Conservation (phyloP, 257 asterid species). For the Rhazya stricta region DNA sequence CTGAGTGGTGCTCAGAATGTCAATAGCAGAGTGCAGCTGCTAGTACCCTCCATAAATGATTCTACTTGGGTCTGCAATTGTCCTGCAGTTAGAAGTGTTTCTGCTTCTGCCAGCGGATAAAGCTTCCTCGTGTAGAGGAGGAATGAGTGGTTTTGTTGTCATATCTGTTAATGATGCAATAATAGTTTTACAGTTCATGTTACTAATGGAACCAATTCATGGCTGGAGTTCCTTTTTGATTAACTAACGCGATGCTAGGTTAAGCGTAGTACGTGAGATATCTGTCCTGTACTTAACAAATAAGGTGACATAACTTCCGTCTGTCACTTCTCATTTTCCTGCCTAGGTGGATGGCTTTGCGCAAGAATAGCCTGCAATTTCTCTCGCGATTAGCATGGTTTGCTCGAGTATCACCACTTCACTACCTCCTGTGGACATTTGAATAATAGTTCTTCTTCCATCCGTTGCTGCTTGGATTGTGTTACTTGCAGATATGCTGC, state of each 20-base stretch:
- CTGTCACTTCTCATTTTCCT: background rate
- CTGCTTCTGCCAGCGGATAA: background rate
- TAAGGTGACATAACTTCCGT: background rate
- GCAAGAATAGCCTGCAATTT: background rate
- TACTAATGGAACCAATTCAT: background rate
- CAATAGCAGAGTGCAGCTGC: slow-evolving; percentile 37
- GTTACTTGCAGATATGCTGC: background rate
- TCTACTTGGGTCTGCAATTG: background rate
- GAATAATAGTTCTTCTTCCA: slow-evolving; percentile 3
- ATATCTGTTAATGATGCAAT: background rate
- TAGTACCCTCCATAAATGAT: slow-evolving; percentile 9
- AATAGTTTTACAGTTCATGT: background rate
- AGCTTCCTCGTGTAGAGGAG: background rate
- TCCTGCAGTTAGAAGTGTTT: background rate
- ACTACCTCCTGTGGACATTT: background rate
- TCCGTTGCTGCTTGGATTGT: background rate
- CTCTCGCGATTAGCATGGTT: background rate
- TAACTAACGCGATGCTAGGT: background rate
- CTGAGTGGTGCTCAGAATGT: slow-evolving; percentile 53
- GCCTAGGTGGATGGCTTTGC: background rate
- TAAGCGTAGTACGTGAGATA: background rate
- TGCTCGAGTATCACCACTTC: background rate
- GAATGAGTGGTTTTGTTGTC: background rate
- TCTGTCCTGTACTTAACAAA: background rate
- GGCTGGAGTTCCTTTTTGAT: background rate